These are phyloP conservation scores for Trichoderma breve DNA, from an alignment of 2,329 filamentous ascomycete species.

Conservation along the genomic window DNA sequence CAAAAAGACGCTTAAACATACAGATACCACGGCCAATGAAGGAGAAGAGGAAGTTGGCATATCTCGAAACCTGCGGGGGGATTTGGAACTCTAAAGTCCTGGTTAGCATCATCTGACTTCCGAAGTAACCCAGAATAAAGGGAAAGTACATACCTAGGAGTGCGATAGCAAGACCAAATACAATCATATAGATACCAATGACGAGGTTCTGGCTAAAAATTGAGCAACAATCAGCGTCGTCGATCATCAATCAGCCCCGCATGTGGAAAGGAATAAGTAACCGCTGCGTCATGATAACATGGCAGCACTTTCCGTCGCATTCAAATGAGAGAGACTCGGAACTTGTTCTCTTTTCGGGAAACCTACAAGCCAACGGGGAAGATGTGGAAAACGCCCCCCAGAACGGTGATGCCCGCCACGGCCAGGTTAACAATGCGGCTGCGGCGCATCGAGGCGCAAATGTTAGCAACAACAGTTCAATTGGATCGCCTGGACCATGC, in stretches of 20 bases:
- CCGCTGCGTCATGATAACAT: not conserved
- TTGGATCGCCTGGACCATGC: not conserved
- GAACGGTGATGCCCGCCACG: constrained; percentile 80
- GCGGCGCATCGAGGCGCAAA: constrained; percentile 22
- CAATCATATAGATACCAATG: constrained; percentile 80
- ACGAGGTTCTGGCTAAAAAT: constrained; percentile 53
- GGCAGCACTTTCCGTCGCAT: not conserved
- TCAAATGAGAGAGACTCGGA: not conserved
- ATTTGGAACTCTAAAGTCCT: constrained; percentile 76
- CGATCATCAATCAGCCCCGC: not conserved
- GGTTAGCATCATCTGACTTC: not conserved
- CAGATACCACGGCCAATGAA: constrained; percentile 94
- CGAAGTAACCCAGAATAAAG: not conserved
- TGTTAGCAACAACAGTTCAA: constrained; percentile 10
- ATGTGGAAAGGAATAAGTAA: not conserved
- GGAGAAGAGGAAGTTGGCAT: constrained; percentile 96
- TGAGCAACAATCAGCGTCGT: not conserved
- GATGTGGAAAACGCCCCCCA: constrained; percentile 77
- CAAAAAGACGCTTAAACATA: constrained; percentile 50
- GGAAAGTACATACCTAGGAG: constrained; percentile 53
- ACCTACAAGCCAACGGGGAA: constrained; percentile 61
- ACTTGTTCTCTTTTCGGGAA: not conserved
- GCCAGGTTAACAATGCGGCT: constrained; percentile 95
- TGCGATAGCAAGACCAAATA: constrained; percentile 80
- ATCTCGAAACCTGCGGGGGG: constrained; percentile 85